Conservation (phyloP, 2,329 filamentous ascomycete species). For the Chrysosporium queenslandicum region DNA sequence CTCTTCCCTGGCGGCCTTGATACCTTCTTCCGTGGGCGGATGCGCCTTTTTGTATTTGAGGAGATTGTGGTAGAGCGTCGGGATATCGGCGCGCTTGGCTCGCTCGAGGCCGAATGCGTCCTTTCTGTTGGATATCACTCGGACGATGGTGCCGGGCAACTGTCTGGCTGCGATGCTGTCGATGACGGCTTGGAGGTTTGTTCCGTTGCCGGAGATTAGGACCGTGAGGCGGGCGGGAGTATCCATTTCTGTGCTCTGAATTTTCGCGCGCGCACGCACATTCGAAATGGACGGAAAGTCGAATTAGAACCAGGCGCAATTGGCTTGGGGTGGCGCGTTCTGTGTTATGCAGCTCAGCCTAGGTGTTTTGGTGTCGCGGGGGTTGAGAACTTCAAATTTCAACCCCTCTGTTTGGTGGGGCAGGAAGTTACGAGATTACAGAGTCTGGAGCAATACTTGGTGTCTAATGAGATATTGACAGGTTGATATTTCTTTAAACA, state of each 20-base stretch:
- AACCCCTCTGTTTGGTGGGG: not conserved
- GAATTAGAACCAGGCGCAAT: too few relatives aligned
- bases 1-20: constrained; percentile 46
- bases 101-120: constrained; percentile 55
- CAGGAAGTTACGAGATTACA: too few relatives aligned
- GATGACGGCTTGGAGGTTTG: constrained; percentile 70
- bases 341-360: too few relatives aligned
- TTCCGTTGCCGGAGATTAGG: constrained; percentile 63
- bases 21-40: constrained; percentile 37
- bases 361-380: too few relatives aligned
- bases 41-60: constrained; percentile 57
- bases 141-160: constrained; percentile 46
- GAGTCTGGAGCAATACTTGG: too few relatives aligned
- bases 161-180: constrained; percentile 44
- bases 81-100: constrained; percentile 52
- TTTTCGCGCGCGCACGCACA: not conserved
- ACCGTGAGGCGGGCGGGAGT: constrained; percentile 48
- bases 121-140: constrained; percentile 57
- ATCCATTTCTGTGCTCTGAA: constrained; percentile 4
- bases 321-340: too few relatives aligned
- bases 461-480: too few relatives aligned
- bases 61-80: constrained; percentile 72
- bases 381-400: not conserved
- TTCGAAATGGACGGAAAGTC: too few relatives aligned
- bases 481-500: not conserved